Base-by-base conservation (phyloP, 768 basidiomycete species). In the Tylopilus rubrobrunneus region DNA sequence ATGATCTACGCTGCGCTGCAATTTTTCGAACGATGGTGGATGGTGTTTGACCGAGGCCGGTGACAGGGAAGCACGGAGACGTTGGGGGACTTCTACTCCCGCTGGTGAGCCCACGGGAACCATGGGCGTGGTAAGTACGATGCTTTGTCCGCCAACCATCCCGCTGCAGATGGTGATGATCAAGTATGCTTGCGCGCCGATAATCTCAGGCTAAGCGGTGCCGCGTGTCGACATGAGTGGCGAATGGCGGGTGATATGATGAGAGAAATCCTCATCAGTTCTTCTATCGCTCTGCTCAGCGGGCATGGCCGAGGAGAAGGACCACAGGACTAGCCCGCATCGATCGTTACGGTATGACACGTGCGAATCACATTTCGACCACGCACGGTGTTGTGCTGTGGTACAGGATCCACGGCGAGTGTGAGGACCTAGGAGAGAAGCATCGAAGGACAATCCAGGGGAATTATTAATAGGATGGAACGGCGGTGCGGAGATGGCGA, bases 401-500 rank as follows among this genome's bases (percentile, higher is more conserved):
- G 56, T 46, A 62, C 42, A 59, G 65, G 64, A 66, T 65, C 65
- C 64, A 67, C 62, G 57, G 41, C n/a, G 5, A 37, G 42, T 10
- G 17, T 37, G 17, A 55, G 39, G 62, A 60, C 42, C 61, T 65
- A 62, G 63, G 60, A 67, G 45, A 56, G 60, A 67, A 65, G 65
- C 28, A 39, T 19, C 7, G 53, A 61, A 56, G 53, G 59, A 45
- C 62, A 46, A 65, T 62, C 57, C 53, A 62, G 64, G 59, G 44
- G 42, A 52, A 44, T 49, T 54, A n/a, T 52, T 51, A 36, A 45
- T 59, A 43, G 33, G 53, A 42, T 45, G 52, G 50, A 48, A 64
- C 54, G 62, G 62, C 47, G 49, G 39, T 62, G 62, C 60, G 64
- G 62, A 67, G 57, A 66, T 65, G 65, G 62, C 44, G 33, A 52